A percentile compares a stretch with the other conserved stretches of the same genome.
Conservation (phyloP, 371 early-diverging fungal species). For the Dichotomocladium elegans region DNA sequence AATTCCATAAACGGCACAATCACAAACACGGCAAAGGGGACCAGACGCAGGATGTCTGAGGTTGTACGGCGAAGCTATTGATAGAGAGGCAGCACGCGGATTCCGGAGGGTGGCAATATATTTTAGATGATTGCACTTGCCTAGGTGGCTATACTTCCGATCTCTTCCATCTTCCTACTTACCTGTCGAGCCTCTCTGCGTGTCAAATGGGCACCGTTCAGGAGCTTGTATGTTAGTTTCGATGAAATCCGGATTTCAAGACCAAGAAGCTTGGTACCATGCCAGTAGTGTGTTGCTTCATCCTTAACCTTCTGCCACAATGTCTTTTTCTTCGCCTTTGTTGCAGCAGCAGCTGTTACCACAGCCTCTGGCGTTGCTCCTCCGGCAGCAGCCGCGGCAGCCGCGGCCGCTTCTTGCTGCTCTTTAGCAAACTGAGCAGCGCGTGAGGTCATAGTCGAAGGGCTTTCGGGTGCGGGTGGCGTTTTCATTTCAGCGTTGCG, state of each 20-base stretch:
- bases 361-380: constrained; percentile 12
- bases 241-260: constrained; percentile 87
- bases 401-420: constrained; percentile 8
- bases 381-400: constrained; percentile 8
- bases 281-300: constrained; percentile 92
- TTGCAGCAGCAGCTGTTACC: constrained; percentile 13
- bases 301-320: constrained; percentile 81
- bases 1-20: constrained; percentile 95
- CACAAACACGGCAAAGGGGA: constrained; percentile 91
- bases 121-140: too few species aligned
- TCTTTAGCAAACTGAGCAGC: constrained; percentile 42
- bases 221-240: constrained; percentile 71
- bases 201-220: constrained; percentile 76
- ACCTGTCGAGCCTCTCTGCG: constrained; percentile 90
- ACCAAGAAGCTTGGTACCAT: constrained; percentile 90
- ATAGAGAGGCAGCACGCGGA: not conserved
- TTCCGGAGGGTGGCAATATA: too few species aligned
- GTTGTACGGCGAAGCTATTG: constrained; percentile 77
- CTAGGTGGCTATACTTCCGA: too few species aligned
- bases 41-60: constrained; percentile 82
- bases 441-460: constrained; percentile 40
- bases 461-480: constrained; percentile 17
- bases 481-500: constrained; percentile 17
- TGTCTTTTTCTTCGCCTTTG: constrained; percentile 61
- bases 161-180: constrained; percentile 7